A percentile compares a stretch with the other conserved stretches of the same genome.
phyloP scores from a whole-genome alignment of 169 alveolate genomes.

The Plasmodium cynomolgi region DNA sequence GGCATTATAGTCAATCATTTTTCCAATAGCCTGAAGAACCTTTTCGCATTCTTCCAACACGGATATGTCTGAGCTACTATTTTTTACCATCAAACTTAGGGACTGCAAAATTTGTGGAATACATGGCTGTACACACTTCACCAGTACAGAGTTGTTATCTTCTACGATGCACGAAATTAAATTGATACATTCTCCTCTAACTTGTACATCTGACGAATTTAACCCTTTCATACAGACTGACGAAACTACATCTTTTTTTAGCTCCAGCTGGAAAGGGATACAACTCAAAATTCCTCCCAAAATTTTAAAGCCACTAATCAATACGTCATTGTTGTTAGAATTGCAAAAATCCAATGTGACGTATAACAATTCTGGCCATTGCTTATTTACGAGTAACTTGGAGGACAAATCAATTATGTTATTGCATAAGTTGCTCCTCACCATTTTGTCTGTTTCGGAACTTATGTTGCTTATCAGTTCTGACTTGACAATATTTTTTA shows the following conservation, averaged over 20 bases:
- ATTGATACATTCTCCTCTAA: constrained; percentile 82
- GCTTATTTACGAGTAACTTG: constrained; percentile 73
- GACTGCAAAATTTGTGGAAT: constrained; percentile 81
- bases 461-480: constrained; percentile 78
- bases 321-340: constrained; percentile 78
- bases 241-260: constrained; percentile 70
- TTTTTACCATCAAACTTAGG: constrained; percentile 78
- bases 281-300: constrained; percentile 83
- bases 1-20: constrained; percentile 84
- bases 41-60: constrained; percentile 84
- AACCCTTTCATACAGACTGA: constrained; percentile 79
- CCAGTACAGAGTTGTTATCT: constrained; percentile 74
- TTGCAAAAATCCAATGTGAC: constrained; percentile 80
- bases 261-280: constrained; percentile 72
- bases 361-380: constrained; percentile 84
- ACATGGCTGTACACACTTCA: constrained; percentile 77
- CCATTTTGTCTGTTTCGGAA: constrained; percentile 78
- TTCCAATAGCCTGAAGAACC: constrained; percentile 79
- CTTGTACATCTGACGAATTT: constrained; percentile 76
- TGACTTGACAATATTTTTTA: constrained; percentile 77
- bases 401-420: constrained; percentile 82
- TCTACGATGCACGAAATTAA: constrained; percentile 79
- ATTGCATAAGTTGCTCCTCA: constrained; percentile 83
- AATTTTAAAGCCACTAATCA: constrained; percentile 82
- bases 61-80: constrained; percentile 74